These are phyloP conservation scores for Globisporangium parvum DNA, from an alignment of 352 stramenopile species.

Conservation along the genomic window DNA sequence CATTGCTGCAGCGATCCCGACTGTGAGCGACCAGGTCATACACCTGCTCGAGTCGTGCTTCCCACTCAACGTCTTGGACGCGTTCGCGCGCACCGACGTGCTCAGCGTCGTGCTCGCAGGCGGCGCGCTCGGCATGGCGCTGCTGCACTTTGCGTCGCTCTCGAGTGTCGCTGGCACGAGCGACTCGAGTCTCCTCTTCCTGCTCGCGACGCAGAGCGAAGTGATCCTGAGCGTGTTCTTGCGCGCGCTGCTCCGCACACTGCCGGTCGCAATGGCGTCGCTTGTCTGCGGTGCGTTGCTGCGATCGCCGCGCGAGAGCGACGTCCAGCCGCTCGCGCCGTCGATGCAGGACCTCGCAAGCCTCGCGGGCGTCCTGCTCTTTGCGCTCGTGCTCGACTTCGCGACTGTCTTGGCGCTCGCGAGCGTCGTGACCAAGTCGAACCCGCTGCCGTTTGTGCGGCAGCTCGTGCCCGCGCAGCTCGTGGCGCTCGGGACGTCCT, in stretches of 20 bases:
- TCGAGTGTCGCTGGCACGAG: constrained; percentile 11
- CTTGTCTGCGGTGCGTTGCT: constrained; percentile 41
- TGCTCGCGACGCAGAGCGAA: constrained; percentile 40
- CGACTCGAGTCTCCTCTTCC: constrained; percentile 34
- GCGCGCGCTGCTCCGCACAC: constrained; percentile 25
- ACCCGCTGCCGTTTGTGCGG: constrained; percentile 36
- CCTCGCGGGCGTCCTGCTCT: constrained; percentile 36
- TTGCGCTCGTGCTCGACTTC: constrained; percentile 38
- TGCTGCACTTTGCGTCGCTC: constrained; percentile 18
- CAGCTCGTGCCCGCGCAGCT: constrained; percentile 45
- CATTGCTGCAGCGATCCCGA: constrained; percentile 15
- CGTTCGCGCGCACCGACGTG: constrained; percentile 27
- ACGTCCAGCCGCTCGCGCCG: constrained; percentile 4
- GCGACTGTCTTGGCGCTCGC: constrained; percentile 29
- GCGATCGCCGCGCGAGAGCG: constrained; percentile 10
- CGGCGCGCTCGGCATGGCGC: constrained; percentile 22
- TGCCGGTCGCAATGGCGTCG: constrained; percentile 36
- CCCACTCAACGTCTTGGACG: constrained; percentile 20
- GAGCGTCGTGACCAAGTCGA: constrained; percentile 35
- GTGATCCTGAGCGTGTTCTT: constrained; percentile 33
- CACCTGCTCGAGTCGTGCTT: constrained; percentile 26
- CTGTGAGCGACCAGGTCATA: constrained; percentile 24
- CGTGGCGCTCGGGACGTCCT: constrained; percentile 41
- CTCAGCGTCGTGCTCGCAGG: constrained; percentile 30
- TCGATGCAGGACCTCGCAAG: constrained; percentile 29